Evolutionary conservation across 2,329 filamentous ascomycete species (phyloP).

Genomic region (Colletotrichum shisoi): DNA sequence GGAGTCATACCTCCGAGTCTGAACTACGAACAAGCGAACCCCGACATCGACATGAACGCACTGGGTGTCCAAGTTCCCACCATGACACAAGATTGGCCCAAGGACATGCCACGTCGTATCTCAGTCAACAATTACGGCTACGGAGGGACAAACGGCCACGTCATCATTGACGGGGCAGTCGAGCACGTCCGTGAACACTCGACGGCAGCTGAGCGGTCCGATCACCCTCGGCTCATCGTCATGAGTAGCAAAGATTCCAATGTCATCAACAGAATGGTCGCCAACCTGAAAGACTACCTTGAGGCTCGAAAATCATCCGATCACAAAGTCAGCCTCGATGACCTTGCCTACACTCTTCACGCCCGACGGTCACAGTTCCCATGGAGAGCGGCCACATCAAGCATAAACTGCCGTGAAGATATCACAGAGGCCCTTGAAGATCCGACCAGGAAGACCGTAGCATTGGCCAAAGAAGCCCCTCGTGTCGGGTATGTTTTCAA

Average conservation of each 20-base stretch:
- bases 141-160: constrained; percentile 32
- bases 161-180: constrained; percentile 44
- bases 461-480: constrained; percentile 25
- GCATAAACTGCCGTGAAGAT: constrained; percentile 34
- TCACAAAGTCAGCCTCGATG: neutral
- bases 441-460: constrained; percentile 29
- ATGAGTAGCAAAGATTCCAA: constrained; percentile 22
- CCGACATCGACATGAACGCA: constrained; percentile 47
- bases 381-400: constrained; percentile 41
- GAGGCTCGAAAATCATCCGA: neutral
- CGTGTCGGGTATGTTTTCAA: constrained; percentile 47
- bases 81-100: constrained; percentile 3
- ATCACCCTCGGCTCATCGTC: constrained; percentile 2
- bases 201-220: rapidly evolving
- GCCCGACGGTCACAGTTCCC: constrained; percentile 25
- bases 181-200: neutral
- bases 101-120: constrained; percentile 2
- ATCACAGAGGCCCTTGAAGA: constrained; percentile 10
- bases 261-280: constrained; percentile 9
- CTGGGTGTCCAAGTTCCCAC: constrained; percentile 2
- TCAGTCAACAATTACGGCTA: constrained; percentile 38
- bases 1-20: constrained; percentile 62
- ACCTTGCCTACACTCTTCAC: constrained; percentile 42
- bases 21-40: constrained; percentile 58
- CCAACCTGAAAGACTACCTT: constrained; percentile 1